These are phyloP conservation scores for Priceomyces medius DNA, from an alignment of 805 yeast genomes.

Conservation along the genomic window DNA sequence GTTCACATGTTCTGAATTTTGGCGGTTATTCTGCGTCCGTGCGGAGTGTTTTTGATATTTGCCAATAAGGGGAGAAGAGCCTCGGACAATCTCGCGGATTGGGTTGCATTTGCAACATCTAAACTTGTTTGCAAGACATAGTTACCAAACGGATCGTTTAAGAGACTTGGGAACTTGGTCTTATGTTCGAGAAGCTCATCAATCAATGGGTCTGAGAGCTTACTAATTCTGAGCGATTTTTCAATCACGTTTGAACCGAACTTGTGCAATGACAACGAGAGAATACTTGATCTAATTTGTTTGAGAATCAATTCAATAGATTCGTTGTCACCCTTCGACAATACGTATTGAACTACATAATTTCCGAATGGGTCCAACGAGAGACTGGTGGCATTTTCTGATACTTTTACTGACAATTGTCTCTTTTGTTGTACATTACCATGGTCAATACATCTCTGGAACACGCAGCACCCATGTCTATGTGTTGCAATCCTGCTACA, in stretches of 20 bases:
- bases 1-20: slow-evolving; percentile 41
- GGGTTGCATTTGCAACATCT: slow-evolving; percentile 51
- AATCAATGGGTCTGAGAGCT: slow-evolving; percentile 46
- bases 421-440: slow-evolving; percentile 71
- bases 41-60: slow-evolving; percentile 85
- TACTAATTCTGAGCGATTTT: slow-evolving; percentile 49
- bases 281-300: slow-evolving; percentile 35
- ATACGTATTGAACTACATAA: slow-evolving; percentile 92
- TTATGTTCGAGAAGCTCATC: slow-evolving; percentile 39
- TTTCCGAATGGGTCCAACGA: slow-evolving; percentile 95
- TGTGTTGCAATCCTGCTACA: slow-evolving; percentile 87
- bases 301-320: slow-evolving; percentile 33
- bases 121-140: slow-evolving; percentile 59
- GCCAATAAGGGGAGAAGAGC: slow-evolving; percentile 72
- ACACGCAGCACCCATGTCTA: slow-evolving; percentile 95
- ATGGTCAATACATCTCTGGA: slow-evolving; percentile 91
- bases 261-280: slow-evolving; percentile 55
- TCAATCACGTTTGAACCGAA: slow-evolving; percentile 63
- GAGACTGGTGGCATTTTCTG: slow-evolving; percentile 63
- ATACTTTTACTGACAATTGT: slow-evolving; percentile 64
- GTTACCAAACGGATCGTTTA: slow-evolving; percentile 60
- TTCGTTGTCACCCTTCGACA: slow-evolving; percentile 46
- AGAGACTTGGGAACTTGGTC: slow-evolving; percentile 38
- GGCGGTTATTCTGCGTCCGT: slow-evolving; percentile 88
- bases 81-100: slow-evolving; percentile 55